Evolutionary conservation across 441 rosid species (phyloP), one percentile per base, ranked within the genome.

Genomic region (Raphanus hybrid): DNA sequence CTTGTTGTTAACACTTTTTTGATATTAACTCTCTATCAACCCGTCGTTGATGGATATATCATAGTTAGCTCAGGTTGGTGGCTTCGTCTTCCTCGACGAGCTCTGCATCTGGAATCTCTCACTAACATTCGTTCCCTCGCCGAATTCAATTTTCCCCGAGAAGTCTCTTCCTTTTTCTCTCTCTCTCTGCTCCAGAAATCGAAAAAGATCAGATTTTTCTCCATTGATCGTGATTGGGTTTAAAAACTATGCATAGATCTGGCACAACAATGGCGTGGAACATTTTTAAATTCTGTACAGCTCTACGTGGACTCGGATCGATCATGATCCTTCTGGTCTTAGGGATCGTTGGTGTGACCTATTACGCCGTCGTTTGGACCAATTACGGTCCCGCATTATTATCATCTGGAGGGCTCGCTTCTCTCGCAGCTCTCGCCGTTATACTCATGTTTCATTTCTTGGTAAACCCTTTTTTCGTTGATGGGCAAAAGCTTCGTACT

Each of bases 191-290:
- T 43, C 55, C 39, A 64, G 15, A 32, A 64, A 64, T 20, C 55
- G 29, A n/a, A 37, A 27, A 73, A 73, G 58, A 50, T 48, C 11
- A 66, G 29, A 26, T 64, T 62, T 61, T 57, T 68, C 41, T 52
- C 23, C 15, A 35, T 67, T 50, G 73, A 67, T 67, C 67, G 63
- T 43, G 67, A 39, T 48, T 64, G 76, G 60, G 63, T 26, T 69
- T 23, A 23, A 23, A 23, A 78, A 83, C 71, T 68, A 93, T 91
- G 98, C 92, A 92, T 81, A 92, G 93, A 90, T 91, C 98, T 79
- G 93, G 96, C 50, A 90, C 88, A 69, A 74, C 85, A 71, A 93
- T 93, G 98, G 98, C 98, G 48, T 93, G 98, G 98, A 93, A 93
- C 86, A 96, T 93, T 58, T 93, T 93, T 86, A 92, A 84, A 73